phyloP scores from a whole-genome alignment of 1,284 basidiomycete species.

The Ustilago nuda region DNA sequence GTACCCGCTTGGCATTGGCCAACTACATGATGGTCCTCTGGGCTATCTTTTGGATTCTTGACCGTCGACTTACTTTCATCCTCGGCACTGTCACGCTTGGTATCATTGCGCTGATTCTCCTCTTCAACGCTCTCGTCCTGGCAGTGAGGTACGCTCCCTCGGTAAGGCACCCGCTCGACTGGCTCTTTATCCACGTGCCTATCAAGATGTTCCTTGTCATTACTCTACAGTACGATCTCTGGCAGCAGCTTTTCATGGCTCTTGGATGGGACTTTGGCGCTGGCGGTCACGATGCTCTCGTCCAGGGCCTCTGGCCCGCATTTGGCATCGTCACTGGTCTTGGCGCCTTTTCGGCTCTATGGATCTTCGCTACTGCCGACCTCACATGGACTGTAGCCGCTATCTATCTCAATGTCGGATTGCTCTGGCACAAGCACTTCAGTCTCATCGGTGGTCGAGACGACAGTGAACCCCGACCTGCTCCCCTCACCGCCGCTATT shows the following conservation, averaged over 20 bases:
- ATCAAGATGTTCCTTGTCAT: constrained; percentile 72
- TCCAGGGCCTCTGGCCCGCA: constrained; percentile 56
- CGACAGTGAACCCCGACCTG: constrained; percentile 46
- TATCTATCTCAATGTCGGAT: constrained; percentile 56
- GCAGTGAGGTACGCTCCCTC: constrained; percentile 65
- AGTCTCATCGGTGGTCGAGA: constrained; percentile 38
- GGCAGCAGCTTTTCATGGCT: constrained; percentile 72
- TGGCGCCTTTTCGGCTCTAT: constrained; percentile 52
- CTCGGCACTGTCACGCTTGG: constrained; percentile 53
- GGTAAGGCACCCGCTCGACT: constrained; percentile 71
- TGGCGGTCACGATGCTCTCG: constrained; percentile 34
- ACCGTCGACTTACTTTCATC: constrained; percentile 53
- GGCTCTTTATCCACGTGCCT: constrained; percentile 72
- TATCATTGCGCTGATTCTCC: constrained; percentile 51
- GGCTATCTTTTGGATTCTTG: constrained; percentile 81
- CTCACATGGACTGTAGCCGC: constrained; percentile 57
- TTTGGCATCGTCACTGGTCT: constrained; percentile 55
- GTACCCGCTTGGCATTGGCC: constrained; percentile 79
- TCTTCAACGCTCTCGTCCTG: constrained; percentile 57
- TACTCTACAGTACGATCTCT: constrained; percentile 71
- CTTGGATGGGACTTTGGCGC: constrained; percentile 70
- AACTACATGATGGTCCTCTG: constrained; percentile 86
- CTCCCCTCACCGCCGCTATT: constrained; percentile 55
- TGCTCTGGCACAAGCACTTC: constrained; percentile 58
- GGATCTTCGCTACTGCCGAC: constrained; percentile 63